phyloP scores from a whole-genome alignment of 768 basidiomycete genomes.

The Aureoboletus auriporus region DNA sequence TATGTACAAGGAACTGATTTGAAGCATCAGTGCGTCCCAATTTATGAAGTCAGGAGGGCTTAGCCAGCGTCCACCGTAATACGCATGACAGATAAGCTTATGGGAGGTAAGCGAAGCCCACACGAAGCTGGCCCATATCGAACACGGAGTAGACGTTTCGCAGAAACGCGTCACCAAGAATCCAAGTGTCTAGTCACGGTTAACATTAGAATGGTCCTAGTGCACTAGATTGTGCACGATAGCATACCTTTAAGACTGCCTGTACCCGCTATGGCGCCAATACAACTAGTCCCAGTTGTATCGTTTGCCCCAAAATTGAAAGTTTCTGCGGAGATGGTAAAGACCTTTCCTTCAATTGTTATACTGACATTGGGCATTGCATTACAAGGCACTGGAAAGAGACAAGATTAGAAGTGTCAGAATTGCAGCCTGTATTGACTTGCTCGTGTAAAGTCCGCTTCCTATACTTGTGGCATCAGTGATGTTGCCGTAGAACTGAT shows the following conservation, averaged over 20 bases:
- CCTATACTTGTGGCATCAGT: slow-evolving; percentile 26
- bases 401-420: slow-evolving; percentile 1
- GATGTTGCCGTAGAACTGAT: slow-evolving; percentile 27
- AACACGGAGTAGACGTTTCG: slow-evolving; percentile 45
- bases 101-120: slow-evolving; percentile 39
- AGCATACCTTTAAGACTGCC: slow-evolving; percentile 21
- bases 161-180: slow-evolving; percentile 40
- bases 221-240: too few species aligned
- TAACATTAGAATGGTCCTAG: neutral
- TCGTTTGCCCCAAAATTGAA: slow-evolving; percentile 35
- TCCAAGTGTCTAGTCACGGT: slow-evolving; percentile 24
- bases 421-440: neutral
- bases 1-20: neutral
- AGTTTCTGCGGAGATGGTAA: slow-evolving; percentile 26
- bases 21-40: neutral
- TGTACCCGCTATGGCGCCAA: slow-evolving; percentile 15
- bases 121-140: slow-evolving; percentile 34
- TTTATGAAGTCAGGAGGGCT: neutral
- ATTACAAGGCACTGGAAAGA: slow-evolving; percentile 21
- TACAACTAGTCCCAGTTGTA: slow-evolving; percentile 8
- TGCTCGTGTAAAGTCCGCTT: slow-evolving; percentile 35
- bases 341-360: slow-evolving; percentile 30
- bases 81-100: slow-evolving; percentile 2
- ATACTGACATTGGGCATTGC: slow-evolving; percentile 29
- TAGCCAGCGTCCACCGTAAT: neutral